These are phyloP conservation scores for Fraxinus dipetala DNA, from an alignment of 305 asterid genomes.

Conservation along the genomic window DNA sequence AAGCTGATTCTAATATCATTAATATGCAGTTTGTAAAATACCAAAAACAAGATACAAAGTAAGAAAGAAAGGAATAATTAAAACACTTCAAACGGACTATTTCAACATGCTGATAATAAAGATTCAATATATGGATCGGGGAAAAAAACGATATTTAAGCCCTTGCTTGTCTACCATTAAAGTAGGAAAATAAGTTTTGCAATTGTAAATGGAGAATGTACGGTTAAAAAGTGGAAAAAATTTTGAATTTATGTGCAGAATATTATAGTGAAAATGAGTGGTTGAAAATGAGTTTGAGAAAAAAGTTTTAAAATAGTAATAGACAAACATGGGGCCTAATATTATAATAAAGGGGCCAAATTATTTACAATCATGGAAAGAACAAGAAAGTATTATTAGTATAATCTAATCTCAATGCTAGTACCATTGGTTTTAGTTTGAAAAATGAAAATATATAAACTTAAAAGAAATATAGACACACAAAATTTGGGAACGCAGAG, in stretches of 20 bases:
- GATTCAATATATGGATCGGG: neutral
- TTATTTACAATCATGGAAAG: neutral
- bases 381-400: neutral
- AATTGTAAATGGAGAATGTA: too few relatives aligned
- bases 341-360: neutral
- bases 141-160: neutral
- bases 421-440: neutral
- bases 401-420: neutral
- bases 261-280: too few relatives aligned
- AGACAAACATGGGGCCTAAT: neutral
- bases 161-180: too few relatives aligned
- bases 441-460: too few relatives aligned
- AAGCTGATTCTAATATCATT: neutral
- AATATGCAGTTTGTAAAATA: neutral
- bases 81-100: neutral
- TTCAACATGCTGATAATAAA: neutral
- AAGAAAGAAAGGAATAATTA: neutral
- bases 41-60: neutral
- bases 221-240: too few relatives aligned
- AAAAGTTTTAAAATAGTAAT: too few relatives aligned
- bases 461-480: neutral
- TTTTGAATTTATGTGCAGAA: too few relatives aligned
- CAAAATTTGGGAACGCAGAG: slow-evolving; percentile 15
- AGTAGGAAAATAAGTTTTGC: too few relatives aligned
- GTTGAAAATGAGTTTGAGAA: too few relatives aligned